A percentile compares a stretch with the other conserved stretches of the same genome.
Evolutionary conservation across 1,139 yeast species (phyloP).

Genomic region (Yamadazyma sp.): DNA sequence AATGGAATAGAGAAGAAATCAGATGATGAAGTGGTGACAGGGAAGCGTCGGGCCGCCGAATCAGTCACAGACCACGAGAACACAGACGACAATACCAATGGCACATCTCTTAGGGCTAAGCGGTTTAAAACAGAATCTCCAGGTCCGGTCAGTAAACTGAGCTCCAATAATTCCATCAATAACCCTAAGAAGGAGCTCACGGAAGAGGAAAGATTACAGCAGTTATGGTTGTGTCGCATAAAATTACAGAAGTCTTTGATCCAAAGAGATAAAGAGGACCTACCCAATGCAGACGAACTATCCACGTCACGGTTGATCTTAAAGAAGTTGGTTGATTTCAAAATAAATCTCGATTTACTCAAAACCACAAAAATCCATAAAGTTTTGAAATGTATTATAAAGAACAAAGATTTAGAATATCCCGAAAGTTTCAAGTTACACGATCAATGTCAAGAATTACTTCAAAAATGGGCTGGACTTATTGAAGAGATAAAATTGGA

Average conservation of each 20-base stretch:
- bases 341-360: slow-evolving; percentile 55
- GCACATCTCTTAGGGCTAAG: slow-evolving; percentile 6
- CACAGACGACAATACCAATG: not conserved
- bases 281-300: slow-evolving; percentile 55
- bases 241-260: slow-evolving; percentile 46
- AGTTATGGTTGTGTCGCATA: slow-evolving; percentile 49
- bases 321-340: slow-evolving; percentile 49
- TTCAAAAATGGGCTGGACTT: slow-evolving; percentile 44
- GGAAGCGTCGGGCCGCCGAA: slow-evolving; percentile 6
- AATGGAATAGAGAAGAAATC: slow-evolving; percentile 13
- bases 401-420: slow-evolving; percentile 41
- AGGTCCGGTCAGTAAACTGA: slow-evolving; percentile 10
- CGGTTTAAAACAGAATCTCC: slow-evolving; percentile 18
- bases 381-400: slow-evolving; percentile 50
- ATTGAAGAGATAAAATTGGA: slow-evolving; percentile 38
- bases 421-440: slow-evolving; percentile 50
- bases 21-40: slow-evolving; percentile 14
- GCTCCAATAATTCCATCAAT: not conserved
- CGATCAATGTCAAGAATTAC: slow-evolving; percentile 43
- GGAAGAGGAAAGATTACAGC: slow-evolving; percentile 45
- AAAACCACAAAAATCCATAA: slow-evolving; percentile 55
- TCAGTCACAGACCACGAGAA: not conserved
- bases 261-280: slow-evolving; percentile 43
- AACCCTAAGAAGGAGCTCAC: slow-evolving; percentile 15
- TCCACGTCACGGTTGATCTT: slow-evolving; percentile 52